A percentile compares a stretch with the other conserved stretches of the same genome.
Conservation (phyloP, 2,329 filamentous ascomycete genomes). For the Stemphylium lycopersici region DNA sequence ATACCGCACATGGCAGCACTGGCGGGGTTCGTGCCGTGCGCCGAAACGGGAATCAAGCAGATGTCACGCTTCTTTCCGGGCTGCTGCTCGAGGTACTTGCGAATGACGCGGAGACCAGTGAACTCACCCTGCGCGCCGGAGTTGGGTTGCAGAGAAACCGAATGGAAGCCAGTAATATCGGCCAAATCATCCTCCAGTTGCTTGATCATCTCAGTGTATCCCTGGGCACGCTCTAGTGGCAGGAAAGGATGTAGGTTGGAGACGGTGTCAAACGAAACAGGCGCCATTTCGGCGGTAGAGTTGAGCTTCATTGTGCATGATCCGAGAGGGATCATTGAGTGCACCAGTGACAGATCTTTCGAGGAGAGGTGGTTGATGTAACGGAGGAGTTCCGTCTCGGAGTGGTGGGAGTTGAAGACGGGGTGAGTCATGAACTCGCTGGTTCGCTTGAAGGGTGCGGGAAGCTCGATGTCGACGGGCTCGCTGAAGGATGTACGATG, state of each 20-base stretch:
- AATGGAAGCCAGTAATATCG: constrained; percentile 86
- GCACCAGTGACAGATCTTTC: constrained; percentile 90
- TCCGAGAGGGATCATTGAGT: constrained; percentile 97
- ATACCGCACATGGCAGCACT: constrained; percentile 96
- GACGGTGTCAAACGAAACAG: constrained; percentile 77
- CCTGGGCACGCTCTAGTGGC: constrained; percentile 66
- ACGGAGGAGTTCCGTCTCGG: constrained; percentile 89
- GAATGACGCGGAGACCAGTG: constrained; percentile 84
- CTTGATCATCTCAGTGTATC: constrained; percentile 73
- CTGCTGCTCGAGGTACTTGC: constrained; percentile 77
- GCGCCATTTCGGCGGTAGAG: constrained; percentile 89
- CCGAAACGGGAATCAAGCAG: constrained; percentile 92
- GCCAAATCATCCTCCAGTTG: constrained; percentile 78
- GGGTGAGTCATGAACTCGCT: constrained; percentile 84
- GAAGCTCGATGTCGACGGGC: constrained; percentile 49
- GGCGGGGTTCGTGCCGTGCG: constrained; percentile 94
- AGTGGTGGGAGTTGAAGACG: constrained; percentile 94
- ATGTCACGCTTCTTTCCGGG: constrained; percentile 77
- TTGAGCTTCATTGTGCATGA: constrained; percentile 99
- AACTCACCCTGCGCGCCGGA: constrained; percentile 97
- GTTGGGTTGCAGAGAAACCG: constrained; percentile 91
- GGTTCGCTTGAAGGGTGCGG: constrained; percentile 67
- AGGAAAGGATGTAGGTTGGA: constrained; percentile 83
- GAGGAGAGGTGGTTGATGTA: constrained; percentile 94
- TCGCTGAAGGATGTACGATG: constrained; percentile 17